Percentiles rank a stretch among this genome's conserved stretches.
These are phyloP conservation scores for Plasmopara halstedii DNA, from an alignment of 352 stramenopile genomes.

Conservation along the genomic window DNA sequence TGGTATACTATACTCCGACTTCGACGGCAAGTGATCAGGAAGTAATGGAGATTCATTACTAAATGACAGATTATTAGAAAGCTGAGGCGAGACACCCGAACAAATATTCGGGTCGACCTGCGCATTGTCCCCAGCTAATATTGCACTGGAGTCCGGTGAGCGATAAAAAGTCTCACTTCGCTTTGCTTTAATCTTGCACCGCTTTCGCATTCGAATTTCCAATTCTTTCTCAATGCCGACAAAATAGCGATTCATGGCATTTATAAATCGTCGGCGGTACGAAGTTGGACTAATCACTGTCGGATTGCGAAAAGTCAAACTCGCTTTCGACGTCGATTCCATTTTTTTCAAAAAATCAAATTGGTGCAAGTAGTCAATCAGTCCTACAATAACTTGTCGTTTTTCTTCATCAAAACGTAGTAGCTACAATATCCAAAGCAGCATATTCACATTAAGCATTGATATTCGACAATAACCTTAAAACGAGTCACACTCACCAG, in stretches of 20 bases:
- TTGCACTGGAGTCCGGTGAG: constrained; percentile 4
- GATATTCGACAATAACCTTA: background rate
- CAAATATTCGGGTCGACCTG: constrained; percentile 16
- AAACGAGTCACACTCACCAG: constrained; percentile 34
- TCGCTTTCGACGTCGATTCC: constrained; percentile 83
- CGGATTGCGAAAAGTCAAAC: constrained; percentile 73
- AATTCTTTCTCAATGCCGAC: constrained; percentile 72
- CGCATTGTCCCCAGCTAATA: background rate
- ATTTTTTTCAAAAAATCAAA: constrained; percentile 88
- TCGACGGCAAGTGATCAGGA: constrained; percentile 2
- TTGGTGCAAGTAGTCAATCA: constrained; percentile 86
- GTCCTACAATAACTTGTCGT: constrained; percentile 57
- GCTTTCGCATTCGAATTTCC: constrained; percentile 59
- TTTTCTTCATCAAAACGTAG: constrained; percentile 79
- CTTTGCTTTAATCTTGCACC: constrained; percentile 25
- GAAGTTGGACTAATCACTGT: constrained; percentile 78
- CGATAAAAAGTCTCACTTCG: background rate
- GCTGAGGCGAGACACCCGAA: constrained; percentile 22
- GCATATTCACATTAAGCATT: constrained; percentile 1
- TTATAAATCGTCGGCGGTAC: constrained; percentile 74
- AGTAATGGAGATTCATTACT: constrained; percentile 14
- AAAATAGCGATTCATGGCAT: constrained; percentile 78
- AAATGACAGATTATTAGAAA: constrained; percentile 27
- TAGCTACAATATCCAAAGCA: constrained; percentile 27
- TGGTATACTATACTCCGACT: constrained; percentile 24